A percentile compares a stretch with the other conserved stretches of the same genome.
Evolutionary conservation across 768 basidiomycete genomes (phyloP).

Genomic region (Rhizopogon roseolus): DNA sequence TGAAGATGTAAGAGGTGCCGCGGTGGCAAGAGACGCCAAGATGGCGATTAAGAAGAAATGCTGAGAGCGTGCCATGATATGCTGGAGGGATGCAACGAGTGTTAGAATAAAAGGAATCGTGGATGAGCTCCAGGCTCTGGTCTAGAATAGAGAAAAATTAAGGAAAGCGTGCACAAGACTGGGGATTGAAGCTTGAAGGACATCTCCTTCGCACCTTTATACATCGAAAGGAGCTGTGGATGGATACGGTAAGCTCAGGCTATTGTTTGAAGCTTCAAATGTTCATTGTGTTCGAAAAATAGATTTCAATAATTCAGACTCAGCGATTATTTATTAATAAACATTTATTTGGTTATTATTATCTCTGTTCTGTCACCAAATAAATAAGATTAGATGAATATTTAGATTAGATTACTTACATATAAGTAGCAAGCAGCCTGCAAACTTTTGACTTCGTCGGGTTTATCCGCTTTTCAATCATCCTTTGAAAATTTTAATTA

Average conservation of each 20-base stretch:
- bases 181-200: neutral
- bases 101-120: neutral
- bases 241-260: slow-evolving; percentile 1
- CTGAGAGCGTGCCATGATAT: neutral
- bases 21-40: slow-evolving; percentile 4
- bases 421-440: no score
- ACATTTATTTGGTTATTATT: slow-evolving; percentile 5
- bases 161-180: neutral
- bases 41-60: slow-evolving; percentile 1
- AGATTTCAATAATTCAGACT: neutral
- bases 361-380: neutral
- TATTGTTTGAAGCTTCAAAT: slow-evolving; percentile 5
- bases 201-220: slow-evolving; percentile 3
- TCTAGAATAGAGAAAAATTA: neutral
- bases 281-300: slow-evolving; percentile 7
- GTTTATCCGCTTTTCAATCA: slow-evolving; percentile 13
- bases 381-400: neutral
- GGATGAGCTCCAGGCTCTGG: slow-evolving; percentile 9
- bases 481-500: slow-evolving; percentile 13
- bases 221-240: slow-evolving; percentile 1
- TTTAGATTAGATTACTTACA: no score
- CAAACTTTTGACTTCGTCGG: slow-evolving; percentile 15
- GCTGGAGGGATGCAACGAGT: neutral
- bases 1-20: slow-evolving; percentile 1
- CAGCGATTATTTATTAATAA: neutral